phyloP scores from a whole-genome alignment of 257 asterid genomes.

The Plantago ovata region DNA sequence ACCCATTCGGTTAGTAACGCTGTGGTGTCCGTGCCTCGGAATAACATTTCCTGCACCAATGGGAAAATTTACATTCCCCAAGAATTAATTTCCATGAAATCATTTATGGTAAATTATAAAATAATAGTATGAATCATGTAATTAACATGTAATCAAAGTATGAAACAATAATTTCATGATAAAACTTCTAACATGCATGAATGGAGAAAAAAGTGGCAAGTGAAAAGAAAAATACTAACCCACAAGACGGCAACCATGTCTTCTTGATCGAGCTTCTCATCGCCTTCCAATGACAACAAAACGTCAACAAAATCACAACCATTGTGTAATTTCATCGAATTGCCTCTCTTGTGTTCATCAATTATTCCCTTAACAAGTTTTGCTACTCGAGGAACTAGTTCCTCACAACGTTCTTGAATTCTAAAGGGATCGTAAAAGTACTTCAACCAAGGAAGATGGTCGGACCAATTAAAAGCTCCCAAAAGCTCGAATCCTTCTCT shows the following conservation, averaged over 20 bases:
- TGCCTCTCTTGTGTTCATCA: slow-evolving; percentile 24
- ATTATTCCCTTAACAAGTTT: slow-evolving; percentile 38
- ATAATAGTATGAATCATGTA: too few species aligned
- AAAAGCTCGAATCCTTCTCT: slow-evolving; percentile 54
- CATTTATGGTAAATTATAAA: too few species aligned
- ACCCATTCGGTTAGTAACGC: slow-evolving; percentile 54
- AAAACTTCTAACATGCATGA: background rate
- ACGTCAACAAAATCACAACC: slow-evolving; percentile 40
- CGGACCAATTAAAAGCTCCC: slow-evolving; percentile 60
- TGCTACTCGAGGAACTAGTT: slow-evolving; percentile 36
- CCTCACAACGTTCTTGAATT: slow-evolving; percentile 35
- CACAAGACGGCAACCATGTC: slow-evolving; percentile 59
- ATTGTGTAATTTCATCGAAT: slow-evolving; percentile 15
- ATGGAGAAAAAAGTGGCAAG: too few species aligned
- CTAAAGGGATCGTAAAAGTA: slow-evolving; percentile 40
- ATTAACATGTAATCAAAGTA: too few species aligned
- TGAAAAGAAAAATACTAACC: slow-evolving; percentile 29
- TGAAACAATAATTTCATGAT: too few species aligned
- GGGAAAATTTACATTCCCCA: background rate
- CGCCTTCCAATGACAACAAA: slow-evolving; percentile 48
- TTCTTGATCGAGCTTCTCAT: slow-evolving; percentile 42
- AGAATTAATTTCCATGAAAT: background rate
- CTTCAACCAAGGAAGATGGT: slow-evolving; percentile 54
- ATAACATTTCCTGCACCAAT: slow-evolving; percentile 42
- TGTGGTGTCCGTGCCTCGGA: slow-evolving; percentile 54